Evolutionary conservation across 805 yeast species (phyloP), one percentile per base, ranked within the genome.

Genomic region (Candida suzukii): DNA sequence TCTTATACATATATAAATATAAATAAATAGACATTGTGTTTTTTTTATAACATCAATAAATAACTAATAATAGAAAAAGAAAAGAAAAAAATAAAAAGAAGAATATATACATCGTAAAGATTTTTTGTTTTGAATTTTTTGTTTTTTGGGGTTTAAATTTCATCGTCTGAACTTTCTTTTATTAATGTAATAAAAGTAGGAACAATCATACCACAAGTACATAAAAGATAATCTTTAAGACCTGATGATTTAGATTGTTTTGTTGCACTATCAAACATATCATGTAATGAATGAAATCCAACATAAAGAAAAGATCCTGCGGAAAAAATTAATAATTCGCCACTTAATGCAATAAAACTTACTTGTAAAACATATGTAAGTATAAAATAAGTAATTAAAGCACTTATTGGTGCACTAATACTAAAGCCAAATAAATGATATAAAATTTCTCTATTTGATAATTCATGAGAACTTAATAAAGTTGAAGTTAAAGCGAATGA

Each of bases 261-360:
- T 7, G 39, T 26, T 14, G 39, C 38, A 25, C 40, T 37, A 13
- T 46, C 35, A 64, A 73, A 42, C 35, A 52, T 49, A n/a, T 71
- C 74, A 38, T 66, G 60, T 64, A 80, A 67, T 3, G 82, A 75
- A 51, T 83, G 86, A 48, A 77, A 66, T 11, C 87, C 84, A 28
- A 84, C 86, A 50, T 73, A 84, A 21, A 83, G 54, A 52, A 84
- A 83, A 1, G 88, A 78, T 9, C 93, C 93, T 9, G 83, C 86
- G 43, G 83, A 73, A 50, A 81, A 75, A 3, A 81, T 59, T 36
- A 82, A 58, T 37, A 84, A 57, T n/a, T 71, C 54, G 0, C 83
- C 85, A 32, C 63, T 58, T 13, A 68, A 51, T 2, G 65, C 27
- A 31, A 49, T 38, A n/a, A 72, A 58, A 16, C 66, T 39, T 14